phyloP scores from a whole-genome alignment of 768 basidiomycete species.

The Hemileccinum rubropunctum region DNA sequence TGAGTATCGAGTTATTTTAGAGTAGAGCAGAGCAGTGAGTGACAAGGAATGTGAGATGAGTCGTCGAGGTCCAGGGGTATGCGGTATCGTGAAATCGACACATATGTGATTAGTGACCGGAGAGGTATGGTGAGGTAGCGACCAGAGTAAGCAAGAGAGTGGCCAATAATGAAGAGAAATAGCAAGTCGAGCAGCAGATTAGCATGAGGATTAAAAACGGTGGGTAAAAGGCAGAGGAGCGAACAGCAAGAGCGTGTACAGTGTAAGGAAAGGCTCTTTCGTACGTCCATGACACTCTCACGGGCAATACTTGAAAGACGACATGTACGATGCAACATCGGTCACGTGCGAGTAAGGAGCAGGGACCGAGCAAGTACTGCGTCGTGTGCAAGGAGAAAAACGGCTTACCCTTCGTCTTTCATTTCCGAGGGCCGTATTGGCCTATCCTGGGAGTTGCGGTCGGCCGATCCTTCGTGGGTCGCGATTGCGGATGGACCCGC shows the following conservation, averaged over 20 bases:
- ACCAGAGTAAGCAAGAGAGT: conserved; percentile 30
- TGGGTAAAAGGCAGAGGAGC: conserved; percentile 12
- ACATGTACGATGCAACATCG: conserved; percentile 12
- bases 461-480: conserved; percentile 35
- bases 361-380: conserved; percentile 13
- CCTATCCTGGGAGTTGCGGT: conserved; percentile 41
- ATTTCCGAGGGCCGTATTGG: conserved; percentile 68
- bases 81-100: conserved; percentile 35
- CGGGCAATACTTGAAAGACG: conserved; percentile 12
- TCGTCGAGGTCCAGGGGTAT: conserved; percentile 34
- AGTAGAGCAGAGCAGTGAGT: conserved; percentile 25
- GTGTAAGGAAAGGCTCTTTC: conserved; percentile 14
- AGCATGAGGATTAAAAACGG: conserved; percentile 27
- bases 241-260: conserved; percentile 15
- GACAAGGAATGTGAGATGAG: conserved; percentile 26
- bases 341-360: conserved; percentile 5
- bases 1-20: conserved; percentile 28
- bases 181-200: conserved; percentile 24
- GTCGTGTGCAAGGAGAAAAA: conserved; percentile 16
- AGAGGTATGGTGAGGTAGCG: conserved; percentile 34
- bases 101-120: conserved; percentile 35
- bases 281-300: conserved; percentile 28
- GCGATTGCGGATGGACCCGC: conserved; percentile 31
- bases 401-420: conserved; percentile 81
- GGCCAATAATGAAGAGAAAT: conserved; percentile 28